Conservation (phyloP, 2,329 filamentous ascomycete genomes). For the Incumbomyces lentus region DNA sequence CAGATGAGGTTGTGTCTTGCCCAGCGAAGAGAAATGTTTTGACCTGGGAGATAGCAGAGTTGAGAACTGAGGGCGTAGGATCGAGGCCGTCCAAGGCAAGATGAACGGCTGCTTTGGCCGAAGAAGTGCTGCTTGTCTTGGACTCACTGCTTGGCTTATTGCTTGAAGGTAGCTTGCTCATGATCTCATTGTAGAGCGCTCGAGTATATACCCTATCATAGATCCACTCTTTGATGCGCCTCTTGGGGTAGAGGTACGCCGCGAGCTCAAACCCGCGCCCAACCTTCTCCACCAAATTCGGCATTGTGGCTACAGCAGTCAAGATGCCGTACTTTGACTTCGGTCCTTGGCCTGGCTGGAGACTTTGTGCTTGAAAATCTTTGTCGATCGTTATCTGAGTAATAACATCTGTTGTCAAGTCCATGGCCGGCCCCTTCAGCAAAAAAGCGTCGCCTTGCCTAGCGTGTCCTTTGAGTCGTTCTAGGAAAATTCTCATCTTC, state of each 20-base stretch:
- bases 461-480: constrained; percentile 17
- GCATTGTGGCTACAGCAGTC: constrained; percentile 9
- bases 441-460: constrained; percentile 26
- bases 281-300: constrained; percentile 8
- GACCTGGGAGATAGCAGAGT: constrained; percentile 15
- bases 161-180: constrained; percentile 8
- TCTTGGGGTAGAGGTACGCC: constrained; percentile 10
- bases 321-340: constrained; percentile 13
- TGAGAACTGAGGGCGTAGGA: constrained; percentile 11
- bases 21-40: constrained; percentile 19
- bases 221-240: constrained; percentile 12
- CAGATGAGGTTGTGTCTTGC: constrained; percentile 20
- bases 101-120: constrained; percentile 11
- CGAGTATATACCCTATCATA: constrained; percentile 14
- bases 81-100: constrained; percentile 11
- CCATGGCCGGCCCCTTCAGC: constrained; percentile 28
- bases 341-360: constrained; percentile 10
- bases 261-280: constrained; percentile 12
- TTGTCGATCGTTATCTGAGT: constrained; percentile 27
- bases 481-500: constrained; percentile 13
- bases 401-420: constrained; percentile 35
- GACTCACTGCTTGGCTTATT: neutral
- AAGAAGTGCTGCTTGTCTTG: neutral
- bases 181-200: constrained; percentile 9
- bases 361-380: constrained; percentile 15